These are phyloP conservation scores for Lactarius indigo DNA, from an alignment of 768 basidiomycete species.

Conservation along the genomic window DNA sequence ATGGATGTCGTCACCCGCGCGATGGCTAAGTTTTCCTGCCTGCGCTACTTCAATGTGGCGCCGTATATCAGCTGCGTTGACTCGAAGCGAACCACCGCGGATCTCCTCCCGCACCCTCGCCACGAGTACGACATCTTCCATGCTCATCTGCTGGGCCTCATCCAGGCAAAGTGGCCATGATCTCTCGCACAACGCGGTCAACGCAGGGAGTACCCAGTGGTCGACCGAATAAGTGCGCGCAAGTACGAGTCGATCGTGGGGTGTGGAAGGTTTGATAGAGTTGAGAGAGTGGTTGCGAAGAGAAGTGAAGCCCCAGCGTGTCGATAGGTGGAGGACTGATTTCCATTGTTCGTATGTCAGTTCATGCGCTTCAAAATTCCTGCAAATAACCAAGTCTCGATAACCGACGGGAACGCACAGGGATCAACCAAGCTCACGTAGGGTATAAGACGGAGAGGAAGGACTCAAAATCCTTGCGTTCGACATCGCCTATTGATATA, in stretches of 20 bases:
- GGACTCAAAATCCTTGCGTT: not conserved
- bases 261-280: not conserved
- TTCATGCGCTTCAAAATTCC: not conserved
- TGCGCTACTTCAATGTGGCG: not conserved
- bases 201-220: slow-evolving; percentile 21
- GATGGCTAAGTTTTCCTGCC: no score
- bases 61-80: slow-evolving; percentile 1
- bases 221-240: slow-evolving; percentile 3
- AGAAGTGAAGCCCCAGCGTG: slow-evolving; percentile 32
- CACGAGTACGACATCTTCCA: slow-evolving; percentile 19
- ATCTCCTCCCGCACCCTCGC: not conserved
- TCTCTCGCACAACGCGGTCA: slow-evolving; percentile 18
- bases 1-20: no score
- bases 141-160: slow-evolving; percentile 18
- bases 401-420: not conserved
- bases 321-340: slow-evolving; percentile 29
- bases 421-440: not conserved
- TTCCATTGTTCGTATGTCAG: slow-evolving; percentile 27
- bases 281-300: slow-evolving; percentile 1
- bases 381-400: not conserved
- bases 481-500: not conserved
- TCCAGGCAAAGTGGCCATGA: slow-evolving; percentile 6
- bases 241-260: slow-evolving; percentile 10
- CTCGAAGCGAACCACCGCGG: not conserved
- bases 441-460: slow-evolving; percentile 9